Evolutionary conservation across 208 protist species (phyloP).

Genomic region (Crithidia brevicula): DNA sequence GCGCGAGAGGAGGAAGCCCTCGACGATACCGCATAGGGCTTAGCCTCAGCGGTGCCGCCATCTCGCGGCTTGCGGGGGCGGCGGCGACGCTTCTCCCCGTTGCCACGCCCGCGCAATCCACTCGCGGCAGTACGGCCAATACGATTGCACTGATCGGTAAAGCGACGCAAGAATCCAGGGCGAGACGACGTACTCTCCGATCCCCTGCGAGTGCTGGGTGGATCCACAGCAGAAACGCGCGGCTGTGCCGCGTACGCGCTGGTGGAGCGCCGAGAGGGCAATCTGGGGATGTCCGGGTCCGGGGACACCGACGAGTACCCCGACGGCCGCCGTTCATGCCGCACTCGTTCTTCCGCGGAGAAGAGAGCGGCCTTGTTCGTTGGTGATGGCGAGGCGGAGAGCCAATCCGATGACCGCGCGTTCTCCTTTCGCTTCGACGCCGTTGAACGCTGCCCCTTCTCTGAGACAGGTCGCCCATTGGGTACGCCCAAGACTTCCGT

Average conservation of each 20-base stretch:
- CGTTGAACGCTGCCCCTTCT: background rate
- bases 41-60: no score
- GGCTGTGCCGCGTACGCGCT: background rate
- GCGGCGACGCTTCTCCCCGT: background rate
- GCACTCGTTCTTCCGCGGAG: background rate
- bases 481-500: background rate
- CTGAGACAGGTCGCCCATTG: background rate
- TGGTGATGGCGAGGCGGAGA: background rate
- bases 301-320: background rate
- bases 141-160: background rate
- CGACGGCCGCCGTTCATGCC: background rate
- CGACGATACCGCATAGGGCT: no score
- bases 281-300: background rate
- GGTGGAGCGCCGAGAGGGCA: background rate
- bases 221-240: background rate
- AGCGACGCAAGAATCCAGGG: background rate
- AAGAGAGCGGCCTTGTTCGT: background rate
- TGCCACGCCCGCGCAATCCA: background rate
- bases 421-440: background rate
- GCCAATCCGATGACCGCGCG: background rate
- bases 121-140: background rate
- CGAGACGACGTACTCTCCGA: background rate
- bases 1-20: background rate
- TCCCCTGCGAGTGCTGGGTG: background rate
- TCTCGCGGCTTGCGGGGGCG: no score